Base-by-base conservation (phyloP, 495 filamentous ascomycete species). In the Trichoderma gamsii region DNA sequence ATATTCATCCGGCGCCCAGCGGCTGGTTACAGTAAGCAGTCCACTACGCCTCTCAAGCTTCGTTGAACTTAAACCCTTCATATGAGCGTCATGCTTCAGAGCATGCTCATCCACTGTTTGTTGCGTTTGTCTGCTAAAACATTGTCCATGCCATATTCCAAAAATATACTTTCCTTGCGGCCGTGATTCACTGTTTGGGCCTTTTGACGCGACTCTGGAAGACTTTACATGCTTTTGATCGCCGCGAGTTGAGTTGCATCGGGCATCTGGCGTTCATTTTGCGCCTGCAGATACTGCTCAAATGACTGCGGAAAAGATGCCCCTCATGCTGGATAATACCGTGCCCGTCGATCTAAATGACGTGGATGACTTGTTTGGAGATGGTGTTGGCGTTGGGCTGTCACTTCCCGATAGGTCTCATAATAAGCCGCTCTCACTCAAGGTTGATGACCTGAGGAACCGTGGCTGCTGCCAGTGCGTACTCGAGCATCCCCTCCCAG, bases 381-480 rank as follows among this genome's bases (percentile, higher is more conserved):
- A 93, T 77, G 79, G 83, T 59, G 82, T 83, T 70, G 82, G 81
- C 61, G 82, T 83, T 70, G 82, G 81, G 56, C 78, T 94, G 69
- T 79, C 82, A 29, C 71, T 86, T 32, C 79, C 86, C 25, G 75
- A 80, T 25, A 77, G 79, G 21, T 78, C 83, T 9, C 80, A 83
- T 3, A 84, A 87, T 68, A 90, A 89, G 77, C 86, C 87, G 56
- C 82, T 96, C 15, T 82, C 83, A 41, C 86, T 89, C 72, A 87
- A 90, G 46, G 71, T 97, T 38, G 91, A 93, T 74, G 92, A 97
- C 70, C 83, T 96, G 73, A 87, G 91, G 52, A 72, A 84, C 64
- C 83, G 84, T 68, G 94, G 93, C 3, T 96, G 92, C 74, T 90
- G 89, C 80, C 89, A 94, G 91, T 96, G 84, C 79, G 88, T 85